Evolutionary conservation across 192 early-diverging fungal genomes (phyloP), one percentile per base, ranked within the genome.

Genomic region (Mortierella claussenii): DNA sequence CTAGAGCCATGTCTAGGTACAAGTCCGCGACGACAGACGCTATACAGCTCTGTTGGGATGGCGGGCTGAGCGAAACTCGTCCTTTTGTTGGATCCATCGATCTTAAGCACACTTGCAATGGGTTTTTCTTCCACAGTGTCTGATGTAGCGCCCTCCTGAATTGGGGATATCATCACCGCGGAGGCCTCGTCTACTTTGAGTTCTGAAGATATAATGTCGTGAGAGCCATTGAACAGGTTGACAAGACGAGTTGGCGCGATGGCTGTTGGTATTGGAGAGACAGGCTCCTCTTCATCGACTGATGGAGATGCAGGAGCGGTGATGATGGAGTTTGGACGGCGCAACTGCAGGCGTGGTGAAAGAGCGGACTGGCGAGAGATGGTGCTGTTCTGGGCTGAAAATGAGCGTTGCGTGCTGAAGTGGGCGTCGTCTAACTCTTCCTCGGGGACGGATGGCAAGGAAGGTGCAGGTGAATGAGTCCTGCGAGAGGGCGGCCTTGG

Each of bases 391-490:
- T 65, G 63, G 1, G 24, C 55, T 12, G 70, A 74, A 52, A 74
- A 65, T 3, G 70, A 74, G 23, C 55, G 46, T 20, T 63, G 70
- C 15, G 70, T 45, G 12, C 37, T 36, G 24, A 36, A 37, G 24
- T 58, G 37, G n/a, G 42, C 40, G 18, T 53, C 70, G 7, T 74
- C 70, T 8, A 43, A 24, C 0, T 20, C 44, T 21, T 74, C 70
- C 23, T 74, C 70, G 7, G 70, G 70, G 10, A 74, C 70, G 1
- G 70, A 74, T 1, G 70, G 70, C n/a, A 74, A n/a, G 8, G 70
- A 74, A 11, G 70, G 70, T 18, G 70, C 70, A 5, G 70, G 73
- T 26, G 73, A 76, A 21, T 76, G 73, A 36, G 73, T 76, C 30
- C 64, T 50, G 18, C 73, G 18, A 13, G 73, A 76, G 0, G 73